A percentile compares a stretch with the other conserved stretches of the same genome.
phyloP scores from a whole-genome alignment of 768 basidiomycete genomes.

The Jaapia argillacea region DNA sequence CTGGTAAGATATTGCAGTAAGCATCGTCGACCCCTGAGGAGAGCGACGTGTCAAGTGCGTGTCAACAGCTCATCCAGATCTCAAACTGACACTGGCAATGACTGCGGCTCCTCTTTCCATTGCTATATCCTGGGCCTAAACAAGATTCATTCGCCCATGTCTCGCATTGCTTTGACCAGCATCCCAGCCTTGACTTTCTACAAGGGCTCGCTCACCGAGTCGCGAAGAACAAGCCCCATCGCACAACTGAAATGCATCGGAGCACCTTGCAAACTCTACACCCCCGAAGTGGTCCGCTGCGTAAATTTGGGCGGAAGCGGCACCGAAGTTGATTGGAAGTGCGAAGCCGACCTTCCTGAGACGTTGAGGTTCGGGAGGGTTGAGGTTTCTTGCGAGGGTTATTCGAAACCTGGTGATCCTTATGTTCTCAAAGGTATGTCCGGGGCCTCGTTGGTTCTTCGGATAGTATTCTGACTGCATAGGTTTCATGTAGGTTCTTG shows the following conservation, averaged over 20 bases:
- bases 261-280: slow-evolving; percentile 62
- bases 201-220: slow-evolving; percentile 50
- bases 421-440: slow-evolving; percentile 73
- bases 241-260: slow-evolving; percentile 78
- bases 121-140: too few species aligned
- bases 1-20: too few species aligned
- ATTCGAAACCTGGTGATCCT: slow-evolving; percentile 71
- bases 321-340: slow-evolving; percentile 90
- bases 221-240: slow-evolving; percentile 58
- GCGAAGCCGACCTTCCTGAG: slow-evolving; percentile 84
- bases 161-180: slow-evolving; percentile 59
- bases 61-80: too few species aligned
- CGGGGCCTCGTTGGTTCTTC: too few species aligned
- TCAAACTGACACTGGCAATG: too few species aligned
- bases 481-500: slow-evolving; percentile 64
- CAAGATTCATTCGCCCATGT: slow-evolving; percentile 30
- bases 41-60: too few species aligned
- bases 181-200: slow-evolving; percentile 77
- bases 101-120: too few species aligned
- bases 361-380: slow-evolving; percentile 76
- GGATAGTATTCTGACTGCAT: too few species aligned
- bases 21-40: too few species aligned
- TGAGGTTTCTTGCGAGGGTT: slow-evolving; percentile 87
- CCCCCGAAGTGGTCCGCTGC: slow-evolving; percentile 83
- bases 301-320: slow-evolving; percentile 69